phyloP scores from a whole-genome alignment of 129 eudicot genomes.

The Tanacetum coccineum region DNA sequence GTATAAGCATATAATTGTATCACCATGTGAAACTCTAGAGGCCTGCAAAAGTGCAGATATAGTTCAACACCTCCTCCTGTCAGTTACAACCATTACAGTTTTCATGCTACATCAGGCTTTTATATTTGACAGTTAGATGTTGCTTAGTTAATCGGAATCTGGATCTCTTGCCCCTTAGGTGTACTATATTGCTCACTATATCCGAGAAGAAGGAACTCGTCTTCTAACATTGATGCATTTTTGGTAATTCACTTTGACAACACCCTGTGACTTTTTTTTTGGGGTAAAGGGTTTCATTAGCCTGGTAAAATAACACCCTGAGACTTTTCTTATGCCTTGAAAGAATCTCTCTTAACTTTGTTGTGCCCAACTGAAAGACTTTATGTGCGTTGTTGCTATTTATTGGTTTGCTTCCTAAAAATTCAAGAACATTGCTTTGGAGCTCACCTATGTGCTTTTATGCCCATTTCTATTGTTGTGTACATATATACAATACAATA shows the following conservation, averaged over 20 bases:
- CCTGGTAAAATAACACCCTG: no score
- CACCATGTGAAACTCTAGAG: constrained; percentile 22
- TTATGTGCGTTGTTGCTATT: neutral
- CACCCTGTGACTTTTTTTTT: neutral
- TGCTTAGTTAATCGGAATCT: neutral
- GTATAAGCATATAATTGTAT: constrained; percentile 19
- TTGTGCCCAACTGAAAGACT: neutral
- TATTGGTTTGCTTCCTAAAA: neutral
- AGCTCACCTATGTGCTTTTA: no score
- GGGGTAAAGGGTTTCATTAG: no score
- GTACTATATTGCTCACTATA: neutral
- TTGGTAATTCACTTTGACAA: neutral
- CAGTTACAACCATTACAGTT: neutral
- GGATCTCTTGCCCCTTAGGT: neutral
- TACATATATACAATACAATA: no score
- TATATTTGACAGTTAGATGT: neutral
- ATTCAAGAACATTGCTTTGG: neutral
- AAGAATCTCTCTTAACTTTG: neutral
- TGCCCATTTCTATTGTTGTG: no score
- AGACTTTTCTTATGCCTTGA: neutral
- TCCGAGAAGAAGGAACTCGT: neutral
- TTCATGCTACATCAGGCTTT: constrained; percentile 5
- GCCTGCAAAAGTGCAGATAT: constrained; percentile 1
- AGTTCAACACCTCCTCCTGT: neutral
- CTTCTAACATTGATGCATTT: neutral